These are phyloP conservation scores for Biancaea sappan DNA, from an alignment of 306 rosid species.

Conservation along the genomic window DNA sequence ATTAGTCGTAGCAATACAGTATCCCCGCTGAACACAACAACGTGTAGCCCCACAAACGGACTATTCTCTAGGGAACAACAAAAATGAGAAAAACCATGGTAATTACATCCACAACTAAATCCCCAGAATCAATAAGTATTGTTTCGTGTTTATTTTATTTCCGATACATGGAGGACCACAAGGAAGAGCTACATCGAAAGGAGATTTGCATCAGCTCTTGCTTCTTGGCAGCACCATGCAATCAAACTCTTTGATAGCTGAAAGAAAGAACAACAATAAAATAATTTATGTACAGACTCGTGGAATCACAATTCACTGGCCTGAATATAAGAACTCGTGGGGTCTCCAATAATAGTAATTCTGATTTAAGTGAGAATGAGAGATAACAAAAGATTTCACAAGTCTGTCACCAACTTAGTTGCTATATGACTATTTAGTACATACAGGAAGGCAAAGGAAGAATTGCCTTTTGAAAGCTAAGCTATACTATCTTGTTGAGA, in stretches of 20 bases:
- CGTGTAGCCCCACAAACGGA: background rate
- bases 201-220: background rate
- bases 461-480: background rate
- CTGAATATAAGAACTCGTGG: background rate
- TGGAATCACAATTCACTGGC: constrained; percentile 24
- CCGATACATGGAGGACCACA: background rate
- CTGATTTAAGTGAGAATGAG: background rate
- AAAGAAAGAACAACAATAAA: no score
- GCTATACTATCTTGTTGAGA: constrained; percentile 19
- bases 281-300: constrained; percentile 27
- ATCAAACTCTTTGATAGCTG: constrained; percentile 3
- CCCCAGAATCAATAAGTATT: background rate
- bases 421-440: background rate
- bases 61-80: background rate
- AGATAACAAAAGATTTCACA: constrained; percentile 17
- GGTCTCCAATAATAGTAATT: background rate
- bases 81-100: background rate
- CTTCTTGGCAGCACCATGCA: background rate
- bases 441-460: constrained; percentile 11
- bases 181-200: background rate
- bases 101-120: background rate
- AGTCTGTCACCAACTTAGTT: constrained; percentile 28
- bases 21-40: no score
- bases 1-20: no score
- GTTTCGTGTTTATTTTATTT: background rate